Evolutionary conservation across 371 early-diverging fungal genomes (phyloP).

Genomic region (Mortierella polycephala): DNA sequence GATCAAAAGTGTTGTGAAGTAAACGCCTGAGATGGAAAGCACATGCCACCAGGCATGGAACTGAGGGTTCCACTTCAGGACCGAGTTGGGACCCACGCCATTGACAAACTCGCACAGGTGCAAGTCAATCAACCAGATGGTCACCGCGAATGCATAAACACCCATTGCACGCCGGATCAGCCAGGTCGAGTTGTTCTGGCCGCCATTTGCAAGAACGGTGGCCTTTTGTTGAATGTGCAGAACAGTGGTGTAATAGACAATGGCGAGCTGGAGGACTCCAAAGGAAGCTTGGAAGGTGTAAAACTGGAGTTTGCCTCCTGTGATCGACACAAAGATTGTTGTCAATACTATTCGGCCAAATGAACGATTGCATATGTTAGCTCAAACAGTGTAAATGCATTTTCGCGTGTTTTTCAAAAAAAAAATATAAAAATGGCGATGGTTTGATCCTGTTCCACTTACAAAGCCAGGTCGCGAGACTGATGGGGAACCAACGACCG

Average conservation of each 20-base stretch:
- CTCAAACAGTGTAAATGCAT: neutral
- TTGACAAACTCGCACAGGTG: constrained; percentile 51
- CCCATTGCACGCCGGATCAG: constrained; percentile 40
- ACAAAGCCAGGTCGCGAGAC: constrained; percentile 48
- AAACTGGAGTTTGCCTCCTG: constrained; percentile 46
- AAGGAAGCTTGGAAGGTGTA: constrained; percentile 52
- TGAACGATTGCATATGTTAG: neutral
- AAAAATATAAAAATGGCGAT: neutral
- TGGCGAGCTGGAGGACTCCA: constrained; percentile 42
- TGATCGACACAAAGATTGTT: constrained; percentile 37
- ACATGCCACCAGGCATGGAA: constrained; percentile 51
- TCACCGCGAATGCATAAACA: constrained; percentile 37
- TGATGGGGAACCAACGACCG: constrained; percentile 46
- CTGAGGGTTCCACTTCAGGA: constrained; percentile 50
- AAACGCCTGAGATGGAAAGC: constrained; percentile 39
- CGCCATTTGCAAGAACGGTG: neutral
- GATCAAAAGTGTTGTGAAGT: constrained; percentile 41
- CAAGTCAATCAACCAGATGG: constrained; percentile 47
- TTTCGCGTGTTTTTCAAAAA: neutral
- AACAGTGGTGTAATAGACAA: constrained; percentile 31
- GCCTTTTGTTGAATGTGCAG: constrained; percentile 32
- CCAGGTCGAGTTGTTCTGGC: constrained; percentile 27
- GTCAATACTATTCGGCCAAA: constrained; percentile 22
- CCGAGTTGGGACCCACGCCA: constrained; percentile 42
- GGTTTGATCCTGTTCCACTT: constrained; percentile 4